Base-by-base conservation (phyloP, 164 flowering plant genomes). In the Stephania yunnanensis region DNA sequence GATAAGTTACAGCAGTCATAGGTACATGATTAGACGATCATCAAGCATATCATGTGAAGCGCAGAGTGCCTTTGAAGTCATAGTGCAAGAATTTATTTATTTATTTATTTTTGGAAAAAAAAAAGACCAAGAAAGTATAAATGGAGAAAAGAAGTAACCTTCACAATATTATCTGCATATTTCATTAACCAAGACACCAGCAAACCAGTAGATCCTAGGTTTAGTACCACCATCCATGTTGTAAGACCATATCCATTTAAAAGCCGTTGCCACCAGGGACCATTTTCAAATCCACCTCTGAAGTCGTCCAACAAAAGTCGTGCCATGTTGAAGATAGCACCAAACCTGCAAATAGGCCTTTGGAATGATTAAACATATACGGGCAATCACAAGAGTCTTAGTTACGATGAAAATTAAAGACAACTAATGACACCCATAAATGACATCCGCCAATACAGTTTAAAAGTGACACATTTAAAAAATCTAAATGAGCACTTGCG, bases 121-220 rank as follows among this genome's bases (percentile, higher is more conserved):
- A 36, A 36, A 36, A 36, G 42, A 36, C 42, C 42, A 36, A 36
- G 42, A 36, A 36, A 36, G 42, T 36, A 36, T 36, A 36, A 36
- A 36, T 36, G 42, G 42, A 36, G 42, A 36, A 36, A 73, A 70
- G 42, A 22, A 50, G 4, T 68, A 82, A 93, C 97, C 98, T 92
- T 92, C 92, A 92, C 92, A 78, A 93, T 92, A 80, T 91, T 92
- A 81, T 92, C 99, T 3, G 98, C 97, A 83, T 87, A 91, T 76
- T 94, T 94, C 99, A 94, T 92, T 78, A 96, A 86, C 98, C 99
- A 96, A 66, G 99, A 96, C 69, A 96, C 97, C 70, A 96, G 81
- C 72, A 94, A 82, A 50, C 99, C 99, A 74, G 97, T 86, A 15
- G 97, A 89, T 19, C 98, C 98, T 29, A 96, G 86, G 81, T 96